These are phyloP conservation scores for Taphrina wiesneri DNA, from an alignment of 1,139 yeast species.

Conservation along the genomic window DNA sequence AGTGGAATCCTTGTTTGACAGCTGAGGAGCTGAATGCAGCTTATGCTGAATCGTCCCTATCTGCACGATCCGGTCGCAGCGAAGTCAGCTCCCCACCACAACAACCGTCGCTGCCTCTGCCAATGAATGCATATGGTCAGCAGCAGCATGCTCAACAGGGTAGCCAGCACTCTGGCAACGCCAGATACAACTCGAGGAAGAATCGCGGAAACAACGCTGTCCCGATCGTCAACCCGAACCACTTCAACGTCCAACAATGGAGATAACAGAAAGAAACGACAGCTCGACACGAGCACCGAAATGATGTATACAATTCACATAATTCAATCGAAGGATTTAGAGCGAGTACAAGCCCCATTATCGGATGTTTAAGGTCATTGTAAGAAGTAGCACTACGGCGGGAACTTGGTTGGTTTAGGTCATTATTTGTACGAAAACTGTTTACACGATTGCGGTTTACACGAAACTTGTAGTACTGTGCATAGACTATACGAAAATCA, in stretches of 20 bases:
- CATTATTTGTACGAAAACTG: conserved; percentile 4
- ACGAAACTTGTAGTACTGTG: background rate
- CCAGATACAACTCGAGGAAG: conserved; percentile 11
- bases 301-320: background rate
- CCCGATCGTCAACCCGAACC: conserved; percentile 16
- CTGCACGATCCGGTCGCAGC: conserved; percentile 28
- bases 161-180: background rate
- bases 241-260: conserved; percentile 26
- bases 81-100: conserved; percentile 30
- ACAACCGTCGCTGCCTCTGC: conserved; percentile 17
- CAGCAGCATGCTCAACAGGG: conserved; percentile 20
- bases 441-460: background rate
- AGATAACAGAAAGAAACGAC: conserved; percentile 1
- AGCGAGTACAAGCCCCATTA: conserved; percentile 4
- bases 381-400: conserved; percentile 11
- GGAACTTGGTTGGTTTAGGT: background rate
- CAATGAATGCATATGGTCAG: conserved; percentile 13
- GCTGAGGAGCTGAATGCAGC: conserved; percentile 42
- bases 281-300: background rate
- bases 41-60: conserved; percentile 26
- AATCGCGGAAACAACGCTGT: conserved; percentile 24
- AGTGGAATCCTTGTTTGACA: conserved; percentile 59
- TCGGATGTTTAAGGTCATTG: background rate
- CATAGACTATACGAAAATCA: background rate
- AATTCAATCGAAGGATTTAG: background rate